A percentile compares a stretch with the other conserved stretches of the same genome.
Evolutionary conservation across 495 filamentous ascomycete genomes (phyloP).

Genomic region (Halenospora varia): DNA sequence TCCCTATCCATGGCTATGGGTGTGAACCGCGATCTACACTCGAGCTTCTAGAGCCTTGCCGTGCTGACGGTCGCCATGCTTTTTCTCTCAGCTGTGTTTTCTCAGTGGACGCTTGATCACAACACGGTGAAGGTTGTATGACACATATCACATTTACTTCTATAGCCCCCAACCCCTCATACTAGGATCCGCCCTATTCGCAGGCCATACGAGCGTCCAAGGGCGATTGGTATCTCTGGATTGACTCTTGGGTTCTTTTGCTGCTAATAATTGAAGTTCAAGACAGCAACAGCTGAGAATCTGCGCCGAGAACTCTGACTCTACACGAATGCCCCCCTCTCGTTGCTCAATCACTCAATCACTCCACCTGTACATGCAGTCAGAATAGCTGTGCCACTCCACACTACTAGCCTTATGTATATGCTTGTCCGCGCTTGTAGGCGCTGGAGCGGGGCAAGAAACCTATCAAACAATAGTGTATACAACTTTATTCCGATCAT

Average conservation of each 20-base stretch:
- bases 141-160: background rate
- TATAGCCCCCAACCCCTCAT: background rate
- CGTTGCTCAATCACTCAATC: no score
- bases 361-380: no score
- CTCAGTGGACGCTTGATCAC: background rate
- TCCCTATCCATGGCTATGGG: background rate
- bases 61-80: constrained; percentile 9
- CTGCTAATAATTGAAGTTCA: background rate
- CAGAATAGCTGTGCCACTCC: background rate
- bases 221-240: background rate
- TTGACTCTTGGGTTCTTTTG: background rate
- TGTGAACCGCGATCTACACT: background rate
- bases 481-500: background rate
- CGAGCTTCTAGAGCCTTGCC: background rate
- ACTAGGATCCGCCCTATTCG: background rate
- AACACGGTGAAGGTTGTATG: background rate
- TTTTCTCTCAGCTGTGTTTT: no score
- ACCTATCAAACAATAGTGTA: constrained; percentile 11
- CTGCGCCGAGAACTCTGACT: background rate
- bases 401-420: background rate
- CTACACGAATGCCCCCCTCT: background rate
- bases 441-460: constrained; percentile 5
- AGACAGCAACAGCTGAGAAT: background rate
- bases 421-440: constrained; percentile 19
- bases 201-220: background rate